Evolutionary conservation across 192 early-diverging fungal species (phyloP).

Genomic region (Linnemannia elongata): DNA sequence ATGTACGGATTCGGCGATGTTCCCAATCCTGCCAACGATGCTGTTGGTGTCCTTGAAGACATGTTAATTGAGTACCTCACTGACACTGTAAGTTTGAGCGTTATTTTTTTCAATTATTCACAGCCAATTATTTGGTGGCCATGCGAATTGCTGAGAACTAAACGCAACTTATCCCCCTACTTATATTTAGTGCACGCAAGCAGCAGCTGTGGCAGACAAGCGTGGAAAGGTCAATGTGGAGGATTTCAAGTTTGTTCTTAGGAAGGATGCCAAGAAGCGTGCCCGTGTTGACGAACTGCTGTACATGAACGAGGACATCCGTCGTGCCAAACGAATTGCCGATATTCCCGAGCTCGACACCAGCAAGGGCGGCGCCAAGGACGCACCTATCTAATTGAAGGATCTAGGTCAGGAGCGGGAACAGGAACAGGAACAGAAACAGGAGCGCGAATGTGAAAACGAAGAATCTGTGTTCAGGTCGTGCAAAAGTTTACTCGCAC

Average conservation of each 20-base stretch:
- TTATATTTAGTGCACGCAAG: conserved; percentile 66
- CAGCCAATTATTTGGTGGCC: not conserved
- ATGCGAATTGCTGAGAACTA: not conserved
- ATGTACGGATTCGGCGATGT: conserved; percentile 94
- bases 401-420: not conserved
- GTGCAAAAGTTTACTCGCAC: not conserved
- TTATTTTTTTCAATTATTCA: not conserved
- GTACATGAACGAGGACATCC: conserved; percentile 82
- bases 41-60: conserved; percentile 87
- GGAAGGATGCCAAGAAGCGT: conserved; percentile 85
- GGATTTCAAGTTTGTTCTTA: conserved; percentile 82
- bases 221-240: conserved; percentile 75
- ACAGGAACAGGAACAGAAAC: not conserved
- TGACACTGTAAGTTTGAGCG: conserved; percentile 74
- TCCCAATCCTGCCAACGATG: conserved; percentile 77
- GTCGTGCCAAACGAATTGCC: conserved; percentile 66
- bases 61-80: conserved; percentile 81
- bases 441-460: too few relatives aligned
- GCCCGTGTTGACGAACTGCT: conserved; percentile 88
- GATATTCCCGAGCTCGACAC: conserved; percentile 55
- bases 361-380: conserved; percentile 43
- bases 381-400: conserved; percentile 23
- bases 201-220: conserved; percentile 63
- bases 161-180: not conserved
- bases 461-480: too few relatives aligned